phyloP scores from a whole-genome alignment of 306 rosid species.

The Cucumis melo region DNA sequence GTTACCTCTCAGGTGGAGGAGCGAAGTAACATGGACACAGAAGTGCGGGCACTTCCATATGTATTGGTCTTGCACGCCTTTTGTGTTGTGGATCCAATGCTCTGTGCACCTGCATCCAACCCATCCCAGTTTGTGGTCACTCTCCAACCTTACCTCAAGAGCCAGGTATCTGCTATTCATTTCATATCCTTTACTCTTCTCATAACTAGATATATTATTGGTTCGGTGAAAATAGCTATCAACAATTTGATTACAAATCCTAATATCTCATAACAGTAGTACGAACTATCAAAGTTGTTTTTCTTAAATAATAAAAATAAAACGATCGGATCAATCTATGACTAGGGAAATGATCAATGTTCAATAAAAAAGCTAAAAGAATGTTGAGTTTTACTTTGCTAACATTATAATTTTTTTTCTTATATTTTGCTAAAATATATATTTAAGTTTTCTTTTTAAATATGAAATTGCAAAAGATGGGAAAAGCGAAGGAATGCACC shows the following conservation, averaged over 20 bases:
- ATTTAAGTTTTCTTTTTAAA: too few relatives aligned
- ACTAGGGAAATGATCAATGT: neutral
- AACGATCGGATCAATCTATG: neutral
- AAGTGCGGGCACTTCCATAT: slow-evolving; percentile 65
- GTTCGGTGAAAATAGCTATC: neutral
- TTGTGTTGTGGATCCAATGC: slow-evolving; percentile 84
- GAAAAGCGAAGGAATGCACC: neutral
- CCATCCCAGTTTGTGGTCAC: slow-evolving; percentile 95
- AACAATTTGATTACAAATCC: neutral
- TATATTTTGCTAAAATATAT: neutral
- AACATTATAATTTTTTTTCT: neutral
- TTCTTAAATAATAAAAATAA: neutral
- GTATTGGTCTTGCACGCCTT: slow-evolving; percentile 85
- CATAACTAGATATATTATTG: neutral
- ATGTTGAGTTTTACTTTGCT: neutral
- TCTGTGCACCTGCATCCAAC: slow-evolving; percentile 85
- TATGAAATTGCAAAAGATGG: neutral
- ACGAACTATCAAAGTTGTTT: neutral
- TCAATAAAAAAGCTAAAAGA: neutral
- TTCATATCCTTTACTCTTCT: neutral
- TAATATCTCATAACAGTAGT: neutral
- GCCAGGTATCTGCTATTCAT: slow-evolving; percentile 43
- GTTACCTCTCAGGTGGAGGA: slow-evolving; percentile 68
- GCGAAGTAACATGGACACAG: slow-evolving; percentile 53
- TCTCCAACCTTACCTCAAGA: slow-evolving; percentile 89